These are phyloP conservation scores for Ballota nigra DNA, from an alignment of 257 asterid species.

Conservation along the genomic window DNA sequence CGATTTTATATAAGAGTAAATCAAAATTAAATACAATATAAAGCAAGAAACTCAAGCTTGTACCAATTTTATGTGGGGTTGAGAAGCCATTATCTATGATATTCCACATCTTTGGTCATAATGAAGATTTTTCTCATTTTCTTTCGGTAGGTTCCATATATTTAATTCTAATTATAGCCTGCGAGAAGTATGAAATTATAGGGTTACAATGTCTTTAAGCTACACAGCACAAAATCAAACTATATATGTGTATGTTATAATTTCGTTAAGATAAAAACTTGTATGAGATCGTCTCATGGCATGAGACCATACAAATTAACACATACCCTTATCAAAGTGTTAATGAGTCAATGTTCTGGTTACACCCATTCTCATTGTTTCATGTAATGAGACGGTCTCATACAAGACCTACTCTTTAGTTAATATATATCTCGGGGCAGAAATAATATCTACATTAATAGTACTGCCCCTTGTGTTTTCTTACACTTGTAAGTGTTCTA, in stretches of 20 bases:
- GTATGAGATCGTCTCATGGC: too few species aligned
- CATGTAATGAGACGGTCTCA: too few species aligned
- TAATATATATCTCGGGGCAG: background rate
- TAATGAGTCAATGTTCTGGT: too few species aligned
- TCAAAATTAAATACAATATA: background rate
- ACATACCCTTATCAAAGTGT: too few species aligned
- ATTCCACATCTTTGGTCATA: background rate
- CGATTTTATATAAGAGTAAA: too few species aligned
- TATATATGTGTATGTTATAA: background rate
- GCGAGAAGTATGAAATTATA: background rate
- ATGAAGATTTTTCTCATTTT: background rate
- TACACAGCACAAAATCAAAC: conserved; percentile 10
- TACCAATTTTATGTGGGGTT: too few species aligned
- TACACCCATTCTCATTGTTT: too few species aligned
- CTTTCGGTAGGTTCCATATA: conserved; percentile 16
- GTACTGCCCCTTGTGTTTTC: background rate
- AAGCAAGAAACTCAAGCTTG: background rate
- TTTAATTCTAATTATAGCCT: background rate
- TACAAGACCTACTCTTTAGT: too few species aligned
- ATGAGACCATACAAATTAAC: too few species aligned
- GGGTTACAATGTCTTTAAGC: conserved; percentile 13
- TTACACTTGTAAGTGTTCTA: conserved; percentile 14
- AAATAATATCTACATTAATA: conserved; percentile 13
- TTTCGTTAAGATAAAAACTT: too few species aligned
- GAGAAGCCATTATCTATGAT: too few species aligned